Base-by-base conservation (phyloP, 1,139 yeast genomes). In the Candida glucosophila region DNA sequence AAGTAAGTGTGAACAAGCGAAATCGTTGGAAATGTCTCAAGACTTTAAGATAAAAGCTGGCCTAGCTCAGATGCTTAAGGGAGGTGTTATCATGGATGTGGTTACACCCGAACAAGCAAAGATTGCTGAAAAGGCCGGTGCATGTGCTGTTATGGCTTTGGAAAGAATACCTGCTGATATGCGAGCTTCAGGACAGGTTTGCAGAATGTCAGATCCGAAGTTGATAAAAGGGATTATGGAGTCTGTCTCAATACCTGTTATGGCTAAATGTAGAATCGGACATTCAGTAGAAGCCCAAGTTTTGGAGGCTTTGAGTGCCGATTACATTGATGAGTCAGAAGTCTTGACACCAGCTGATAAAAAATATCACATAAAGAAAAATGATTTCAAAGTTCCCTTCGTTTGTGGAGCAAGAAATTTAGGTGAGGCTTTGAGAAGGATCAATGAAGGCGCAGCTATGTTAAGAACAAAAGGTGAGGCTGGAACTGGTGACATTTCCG, bases 211-310 rank as follows among this genome's bases (percentile, higher is more conserved):
- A 12, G 94, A 82, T 50, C 94, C 94, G 4, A 60, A 76, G 42
- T 74, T 82, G 82, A 79, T 82, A 52, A 63, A 70, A 48, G 77
- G 71, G 17, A 82, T 82, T 52, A 78, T 78, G 83, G 73, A 61
- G 2, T 69, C 79, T 6, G 83, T 76, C 6, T 68, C 77, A 8
- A 77, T 77, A 36, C 83, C 83, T 5, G 93, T 82, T 25, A 82
- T 82, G 93, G 94, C 94, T 29, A 82, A 82, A 53, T 79, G 80
- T 44, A 70, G 94, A 50, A 81, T 82, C 40, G 94, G 94, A 20
- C 94, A 82, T 52, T 63, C 70, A 37, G 90, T 80, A 24, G 94
- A 82, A 54, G 92, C 93, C 20, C 88, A 80, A 54, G 66, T 82
- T 31, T 64, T 82, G 40, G 77, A 82, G 52, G 76, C 77, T 14